Conservation (phyloP, 163 green algal species). For the Smithsoniella earleae region DNA sequence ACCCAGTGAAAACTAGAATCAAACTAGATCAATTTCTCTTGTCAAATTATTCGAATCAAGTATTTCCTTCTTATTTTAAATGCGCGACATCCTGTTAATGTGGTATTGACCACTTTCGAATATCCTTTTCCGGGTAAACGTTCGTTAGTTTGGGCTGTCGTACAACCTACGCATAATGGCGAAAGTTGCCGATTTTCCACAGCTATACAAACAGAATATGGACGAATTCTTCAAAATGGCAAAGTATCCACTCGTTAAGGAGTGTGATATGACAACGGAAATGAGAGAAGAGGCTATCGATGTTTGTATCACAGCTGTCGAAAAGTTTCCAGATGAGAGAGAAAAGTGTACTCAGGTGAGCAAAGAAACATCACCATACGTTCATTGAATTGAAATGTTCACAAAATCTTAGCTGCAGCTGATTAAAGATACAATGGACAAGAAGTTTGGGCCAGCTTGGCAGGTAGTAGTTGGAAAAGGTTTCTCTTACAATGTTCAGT, state of each 20-base stretch:
- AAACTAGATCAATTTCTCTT: too few relatives aligned
- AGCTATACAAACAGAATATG: conserved; percentile 31
- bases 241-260: conserved; percentile 70
- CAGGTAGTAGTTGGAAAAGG: conserved; percentile 70
- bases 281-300: conserved; percentile 74
- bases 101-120: too few relatives aligned
- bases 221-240: conserved; percentile 50
- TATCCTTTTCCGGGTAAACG: too few relatives aligned
- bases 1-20: too few relatives aligned
- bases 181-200: conserved; percentile 13
- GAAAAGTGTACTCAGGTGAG: conserved; percentile 77
- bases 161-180: too few relatives aligned
- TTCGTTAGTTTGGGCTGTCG: too few relatives aligned
- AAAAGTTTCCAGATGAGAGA: conserved; percentile 71
- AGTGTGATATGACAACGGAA: conserved; percentile 64
- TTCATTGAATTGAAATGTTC: too few relatives aligned
- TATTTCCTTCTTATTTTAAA: too few relatives aligned
- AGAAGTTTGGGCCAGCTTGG: conserved; percentile 82
- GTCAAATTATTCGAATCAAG: too few relatives aligned
- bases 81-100: too few relatives aligned
- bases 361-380: conserved; percentile 28
- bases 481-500: conserved; percentile 69
- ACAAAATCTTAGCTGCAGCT: conserved; percentile 50
- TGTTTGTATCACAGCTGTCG: conserved; percentile 71
- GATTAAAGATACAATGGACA: conserved; percentile 88